These are phyloP conservation scores for Coleophoma crateriformis DNA, from an alignment of 2,329 filamentous ascomycete genomes.

Conservation along the genomic window DNA sequence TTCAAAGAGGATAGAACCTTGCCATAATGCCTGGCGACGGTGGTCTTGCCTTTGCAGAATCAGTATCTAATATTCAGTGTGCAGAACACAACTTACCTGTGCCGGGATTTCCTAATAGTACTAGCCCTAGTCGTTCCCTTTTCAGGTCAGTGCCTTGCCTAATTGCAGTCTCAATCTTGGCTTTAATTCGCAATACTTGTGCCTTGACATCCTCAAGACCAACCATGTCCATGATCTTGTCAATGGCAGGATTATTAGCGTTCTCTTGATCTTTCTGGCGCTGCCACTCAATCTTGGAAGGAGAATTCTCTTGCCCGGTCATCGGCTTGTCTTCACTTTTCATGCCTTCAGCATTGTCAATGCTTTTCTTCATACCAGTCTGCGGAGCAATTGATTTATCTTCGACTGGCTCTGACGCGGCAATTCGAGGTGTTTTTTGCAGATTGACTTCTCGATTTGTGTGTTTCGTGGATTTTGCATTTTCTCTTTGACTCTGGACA, in stretches of 20 bases:
- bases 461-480: too few species aligned
- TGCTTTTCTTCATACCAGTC: too few species aligned
- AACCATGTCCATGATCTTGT: constrained; percentile 64
- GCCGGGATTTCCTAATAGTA: constrained; percentile 68
- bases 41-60: constrained; percentile 66
- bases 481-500: too few species aligned
- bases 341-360: too few species aligned
- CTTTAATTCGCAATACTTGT: constrained; percentile 57
- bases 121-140: constrained; percentile 55
- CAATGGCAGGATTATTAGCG: constrained; percentile 46
- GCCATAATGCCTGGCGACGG: constrained; percentile 65
- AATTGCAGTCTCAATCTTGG: constrained; percentile 51
- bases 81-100: constrained; percentile 45
- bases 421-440: too few species aligned
- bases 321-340: neutral
- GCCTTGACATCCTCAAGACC: constrained; percentile 66
- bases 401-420: too few species aligned
- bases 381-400: too few species aligned
- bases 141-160: constrained; percentile 51
- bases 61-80: neutral
- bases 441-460: too few species aligned
- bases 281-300: constrained; percentile 52
- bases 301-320: constrained; percentile 16
- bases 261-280: constrained; percentile 48
- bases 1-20: constrained; percentile 58